A percentile compares a stretch with the other conserved stretches of the same genome.
Evolutionary conservation across 2,329 filamentous ascomycete species (phyloP).

Genomic region (Celoporthe dispersa): DNA sequence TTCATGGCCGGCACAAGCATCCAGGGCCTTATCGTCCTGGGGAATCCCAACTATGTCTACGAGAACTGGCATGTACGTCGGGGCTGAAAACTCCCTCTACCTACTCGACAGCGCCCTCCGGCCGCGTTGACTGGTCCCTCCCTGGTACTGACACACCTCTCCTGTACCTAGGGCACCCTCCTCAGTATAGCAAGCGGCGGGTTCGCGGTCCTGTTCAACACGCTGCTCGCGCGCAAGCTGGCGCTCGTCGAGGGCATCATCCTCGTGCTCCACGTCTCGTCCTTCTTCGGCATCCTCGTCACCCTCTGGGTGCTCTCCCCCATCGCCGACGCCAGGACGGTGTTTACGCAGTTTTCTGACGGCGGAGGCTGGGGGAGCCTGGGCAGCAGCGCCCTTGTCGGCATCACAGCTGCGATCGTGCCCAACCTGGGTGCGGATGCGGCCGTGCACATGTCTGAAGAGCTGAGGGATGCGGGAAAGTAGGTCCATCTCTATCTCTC

Average conservation of each 20-base stretch:
- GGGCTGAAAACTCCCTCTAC: conserved; percentile 34
- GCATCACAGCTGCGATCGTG: conserved; percentile 44
- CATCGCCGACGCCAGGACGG: conserved; percentile 32
- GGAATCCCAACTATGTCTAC: conserved; percentile 40
- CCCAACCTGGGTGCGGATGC: conserved; percentile 40
- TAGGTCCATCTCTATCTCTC: neutral
- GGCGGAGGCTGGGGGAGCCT: conserved; percentile 39
- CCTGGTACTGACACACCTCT: neutral
- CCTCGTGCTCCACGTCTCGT: conserved; percentile 48
- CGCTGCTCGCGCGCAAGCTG: conserved; percentile 43
- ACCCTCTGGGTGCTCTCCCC: conserved; percentile 44
- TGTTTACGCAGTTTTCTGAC: conserved; percentile 40
- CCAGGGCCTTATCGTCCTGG: conserved; percentile 47
- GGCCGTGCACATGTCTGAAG: conserved; percentile 42
- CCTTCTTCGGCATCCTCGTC: conserved; percentile 49
- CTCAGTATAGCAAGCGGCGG: conserved; percentile 23
- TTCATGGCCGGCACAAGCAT: conserved; percentile 51
- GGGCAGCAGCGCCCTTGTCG: conserved; percentile 43
- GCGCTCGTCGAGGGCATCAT: conserved; percentile 49
- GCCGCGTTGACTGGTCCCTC: neutral
- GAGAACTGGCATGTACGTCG: conserved; percentile 44
- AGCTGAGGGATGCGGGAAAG: conserved; percentile 33
- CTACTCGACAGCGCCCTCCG: neutral
- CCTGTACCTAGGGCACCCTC: neutral
- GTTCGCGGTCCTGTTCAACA: conserved; percentile 50